Evolutionary conservation across 495 filamentous ascomycete species (phyloP).

Genomic region (Letharia lupina): DNA sequence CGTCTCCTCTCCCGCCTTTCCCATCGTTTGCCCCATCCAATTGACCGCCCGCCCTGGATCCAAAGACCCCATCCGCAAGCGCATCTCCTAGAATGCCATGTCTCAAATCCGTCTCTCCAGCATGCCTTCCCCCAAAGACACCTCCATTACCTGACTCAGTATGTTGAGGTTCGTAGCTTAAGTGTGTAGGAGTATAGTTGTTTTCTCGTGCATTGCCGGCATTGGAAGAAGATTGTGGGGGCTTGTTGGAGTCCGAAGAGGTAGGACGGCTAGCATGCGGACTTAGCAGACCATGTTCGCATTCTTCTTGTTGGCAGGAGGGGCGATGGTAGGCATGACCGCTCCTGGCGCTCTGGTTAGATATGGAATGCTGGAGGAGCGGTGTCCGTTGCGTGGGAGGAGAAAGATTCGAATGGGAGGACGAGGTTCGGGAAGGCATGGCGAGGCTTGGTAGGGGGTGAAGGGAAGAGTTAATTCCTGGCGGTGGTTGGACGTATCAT

Average conservation of each 20-base stretch:
- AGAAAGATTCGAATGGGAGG: slow-evolving; percentile 12
- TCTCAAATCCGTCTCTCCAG: slow-evolving; percentile 13
- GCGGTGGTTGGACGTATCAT: slow-evolving; percentile 3
- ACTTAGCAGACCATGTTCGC: slow-evolving; percentile 15
- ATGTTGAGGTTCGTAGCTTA: slow-evolving; percentile 1
- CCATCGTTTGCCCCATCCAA: background rate
- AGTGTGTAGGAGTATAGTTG: background rate
- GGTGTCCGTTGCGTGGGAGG: slow-evolving; percentile 6
- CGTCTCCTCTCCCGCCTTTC: slow-evolving; percentile 20
- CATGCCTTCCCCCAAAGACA: slow-evolving; percentile 9
- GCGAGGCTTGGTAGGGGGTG: background rate
- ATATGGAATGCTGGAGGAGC: slow-evolving; percentile 6
- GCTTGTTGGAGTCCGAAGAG: background rate
- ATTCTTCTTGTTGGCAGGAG: slow-evolving; percentile 22
- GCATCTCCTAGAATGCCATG: slow-evolving; percentile 33
- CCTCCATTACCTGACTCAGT: background rate
- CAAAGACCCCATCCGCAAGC: slow-evolving; percentile 33
- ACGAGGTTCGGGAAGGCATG: slow-evolving; percentile 10
- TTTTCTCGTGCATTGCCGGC: background rate
- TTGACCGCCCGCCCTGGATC: slow-evolving; percentile 19
- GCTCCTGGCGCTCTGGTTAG: background rate
- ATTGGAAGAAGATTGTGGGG: background rate
- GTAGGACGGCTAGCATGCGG: slow-evolving; percentile 15
- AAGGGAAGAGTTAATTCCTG: background rate
- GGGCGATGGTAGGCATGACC: slow-evolving; percentile 14